These are phyloP conservation scores for Cutaneotrichosporon cutaneum DNA, from an alignment of 1,284 basidiomycete species.

Conservation along the genomic window DNA sequence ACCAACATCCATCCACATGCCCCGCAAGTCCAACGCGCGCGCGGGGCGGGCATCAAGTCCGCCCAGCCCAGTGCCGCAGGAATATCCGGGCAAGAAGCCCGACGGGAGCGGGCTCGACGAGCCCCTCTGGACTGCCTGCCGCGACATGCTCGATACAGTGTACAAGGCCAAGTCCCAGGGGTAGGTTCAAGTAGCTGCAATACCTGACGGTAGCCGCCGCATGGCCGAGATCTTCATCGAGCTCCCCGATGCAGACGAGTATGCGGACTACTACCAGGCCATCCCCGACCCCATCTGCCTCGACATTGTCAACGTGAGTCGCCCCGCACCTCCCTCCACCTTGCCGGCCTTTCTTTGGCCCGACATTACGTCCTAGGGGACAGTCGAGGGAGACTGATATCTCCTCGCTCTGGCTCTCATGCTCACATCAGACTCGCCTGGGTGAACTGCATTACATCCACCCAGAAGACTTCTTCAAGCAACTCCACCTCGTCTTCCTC, in stretches of 20 bases:
- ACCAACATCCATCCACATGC: slow-evolving; percentile 15
- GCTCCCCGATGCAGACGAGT: slow-evolving; percentile 42
- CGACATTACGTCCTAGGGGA: too few relatives aligned
- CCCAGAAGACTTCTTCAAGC: slow-evolving; percentile 48
- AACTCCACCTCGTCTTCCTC: slow-evolving; percentile 50
- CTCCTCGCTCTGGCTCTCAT: not conserved
- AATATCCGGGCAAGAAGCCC: slow-evolving; percentile 37
- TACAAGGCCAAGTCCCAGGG: slow-evolving; percentile 43
- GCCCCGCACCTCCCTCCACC: not conserved
- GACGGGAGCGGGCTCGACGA: slow-evolving; percentile 32
- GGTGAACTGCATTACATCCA: slow-evolving; percentile 31
- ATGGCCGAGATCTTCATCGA: slow-evolving; percentile 44
- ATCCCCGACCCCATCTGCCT: slow-evolving; percentile 51
- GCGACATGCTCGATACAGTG: slow-evolving; percentile 43
- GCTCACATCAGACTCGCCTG: slow-evolving; percentile 33
- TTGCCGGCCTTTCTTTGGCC: too few relatives aligned
- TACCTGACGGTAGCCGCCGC: slow-evolving; percentile 28
- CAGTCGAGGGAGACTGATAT: not conserved
- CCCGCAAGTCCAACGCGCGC: slow-evolving; percentile 29
- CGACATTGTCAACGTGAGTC: slow-evolving; percentile 47
- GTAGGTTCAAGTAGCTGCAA: slow-evolving; percentile 33
- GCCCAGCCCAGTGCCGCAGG: slow-evolving; percentile 26
- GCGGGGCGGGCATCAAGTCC: slow-evolving; percentile 20
- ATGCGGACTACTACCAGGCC: slow-evolving; percentile 48
- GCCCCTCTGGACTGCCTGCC: slow-evolving; percentile 41